Base-by-base conservation (phyloP, 73 alveolate species). In the Tetrahymena elliotti region DNA sequence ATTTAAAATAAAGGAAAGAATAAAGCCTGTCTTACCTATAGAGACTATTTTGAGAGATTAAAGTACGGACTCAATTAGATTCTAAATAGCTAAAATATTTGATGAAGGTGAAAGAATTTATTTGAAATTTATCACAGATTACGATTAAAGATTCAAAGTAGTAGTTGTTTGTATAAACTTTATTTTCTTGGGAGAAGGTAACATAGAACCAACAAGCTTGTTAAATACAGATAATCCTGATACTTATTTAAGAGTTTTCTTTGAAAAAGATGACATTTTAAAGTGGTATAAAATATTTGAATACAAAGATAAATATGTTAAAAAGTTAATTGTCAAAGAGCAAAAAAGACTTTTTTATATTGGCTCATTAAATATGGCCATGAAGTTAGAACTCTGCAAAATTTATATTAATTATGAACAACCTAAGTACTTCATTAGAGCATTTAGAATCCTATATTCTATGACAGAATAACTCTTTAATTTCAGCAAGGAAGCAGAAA, bases 231-330 rank as follows among this genome's bases (percentile, higher is more conserved):
- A 94, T 41, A 84, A 83, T 11, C 93, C 94, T 33, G 96, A 94
- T 33, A 84, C 93, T 24, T 94, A 94, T 52, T 27, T 94, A 39
- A 94, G 93, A 94, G 95, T 94, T 3, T 94, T 94, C 93, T 94
- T 94, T 88, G 95, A 84, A 35, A 40, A 68, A 31, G 83, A 83
- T 40, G 95, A 88, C 83, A 84, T 94, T 36, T 38, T 68, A 88
- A 52, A 84, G 83, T 94, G 96, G 96, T 84, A 94, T 88, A 94
- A 92, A 84, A 68, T 94, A n/a, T 94, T 84, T 16, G 95, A 94
- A 52, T 94, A 94, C 82, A 84, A 94, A 33, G 93, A 94, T 94
- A 88, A 88, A 52, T 39, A 27, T 83, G 96, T 94, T 6, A 54
- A 84, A 9, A 84, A 53, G 12, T 39, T 94, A 53, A 39, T 94